Evolutionary conservation across 2,329 filamentous ascomycete species (phyloP).

Genomic region (Trichoderma guizhouense): DNA sequence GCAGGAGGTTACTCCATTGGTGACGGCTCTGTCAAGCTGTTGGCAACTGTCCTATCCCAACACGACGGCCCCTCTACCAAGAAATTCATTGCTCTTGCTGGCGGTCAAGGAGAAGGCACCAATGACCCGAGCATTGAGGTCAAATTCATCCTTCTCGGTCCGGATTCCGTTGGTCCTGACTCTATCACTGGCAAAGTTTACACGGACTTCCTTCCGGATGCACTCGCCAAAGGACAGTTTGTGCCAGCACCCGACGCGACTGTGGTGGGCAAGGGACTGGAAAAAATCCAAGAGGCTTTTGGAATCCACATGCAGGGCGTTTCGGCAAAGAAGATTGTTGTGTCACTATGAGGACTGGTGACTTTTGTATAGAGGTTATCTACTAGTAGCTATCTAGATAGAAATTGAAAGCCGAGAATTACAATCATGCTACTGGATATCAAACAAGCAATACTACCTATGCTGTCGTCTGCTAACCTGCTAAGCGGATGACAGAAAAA

Average conservation of each 20-base stretch:
- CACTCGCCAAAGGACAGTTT: not conserved
- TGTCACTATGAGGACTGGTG: not conserved
- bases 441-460: not conserved
- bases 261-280: not conserved
- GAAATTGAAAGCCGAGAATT: not conserved
- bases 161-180: not conserved
- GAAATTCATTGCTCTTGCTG: not conserved
- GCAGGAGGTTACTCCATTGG: not conserved
- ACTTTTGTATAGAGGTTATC: not conserved
- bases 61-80: not conserved
- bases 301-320: not conserved
- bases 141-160: not conserved
- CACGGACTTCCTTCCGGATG: not conserved
- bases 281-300: not conserved
- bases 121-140: not conserved
- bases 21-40: not conserved
- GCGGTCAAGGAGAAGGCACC: not conserved
- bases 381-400: not conserved
- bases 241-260: not conserved
- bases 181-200: not conserved
- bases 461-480: not conserved
- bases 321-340: not conserved
- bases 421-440: not conserved
- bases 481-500: no score
- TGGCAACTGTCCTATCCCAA: not conserved